Percentiles rank a stretch among this genome's conserved stretches.
Conservation (phyloP, 164 flowering plant genomes). For the Hamamelis virginiana region DNA sequence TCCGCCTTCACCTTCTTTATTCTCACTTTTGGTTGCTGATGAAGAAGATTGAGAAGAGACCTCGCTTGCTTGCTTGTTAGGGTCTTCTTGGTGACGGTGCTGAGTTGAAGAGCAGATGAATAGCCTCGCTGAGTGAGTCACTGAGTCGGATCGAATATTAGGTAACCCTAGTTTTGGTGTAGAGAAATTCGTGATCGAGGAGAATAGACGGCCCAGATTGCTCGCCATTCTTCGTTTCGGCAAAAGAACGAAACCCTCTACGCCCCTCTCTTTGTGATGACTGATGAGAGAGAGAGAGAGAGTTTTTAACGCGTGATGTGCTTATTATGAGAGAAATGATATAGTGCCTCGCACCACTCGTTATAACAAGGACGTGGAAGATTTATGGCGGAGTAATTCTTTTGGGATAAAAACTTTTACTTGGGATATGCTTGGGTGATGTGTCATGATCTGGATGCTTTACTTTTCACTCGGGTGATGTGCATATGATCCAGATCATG, state of each 20-base stretch:
- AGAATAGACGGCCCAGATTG: slow-evolving; percentile 23
- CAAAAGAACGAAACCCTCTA: neutral
- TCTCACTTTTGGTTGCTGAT: neutral
- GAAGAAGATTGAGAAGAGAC: neutral
- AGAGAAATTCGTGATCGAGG: slow-evolving; percentile 15
- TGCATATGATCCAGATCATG: too few relatives aligned
- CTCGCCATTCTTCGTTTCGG: slow-evolving; percentile 20
- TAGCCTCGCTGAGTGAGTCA: slow-evolving; percentile 11
- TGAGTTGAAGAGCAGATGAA: slow-evolving; percentile 20
- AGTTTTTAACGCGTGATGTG: neutral
- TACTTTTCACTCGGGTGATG: too few relatives aligned
- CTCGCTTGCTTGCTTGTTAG: neutral
- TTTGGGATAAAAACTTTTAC: too few relatives aligned
- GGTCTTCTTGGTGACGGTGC: neutral
- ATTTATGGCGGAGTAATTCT: too few relatives aligned
- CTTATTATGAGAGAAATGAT: too few relatives aligned
- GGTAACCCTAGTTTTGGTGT: slow-evolving; percentile 9
- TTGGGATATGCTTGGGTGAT: too few relatives aligned
- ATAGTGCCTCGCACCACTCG: too few relatives aligned
- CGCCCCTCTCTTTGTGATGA: too few relatives aligned
- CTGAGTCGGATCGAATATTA: slow-evolving; percentile 10
- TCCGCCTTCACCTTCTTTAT: slow-evolving; percentile 13
- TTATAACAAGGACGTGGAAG: too few relatives aligned
- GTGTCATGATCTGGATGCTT: too few relatives aligned
- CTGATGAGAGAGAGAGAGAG: neutral